Percentiles rank a stretch among this genome's conserved stretches.
Conservation (phyloP, 2,329 filamentous ascomycete genomes). For the Paraphoma chrysanthemicola region DNA sequence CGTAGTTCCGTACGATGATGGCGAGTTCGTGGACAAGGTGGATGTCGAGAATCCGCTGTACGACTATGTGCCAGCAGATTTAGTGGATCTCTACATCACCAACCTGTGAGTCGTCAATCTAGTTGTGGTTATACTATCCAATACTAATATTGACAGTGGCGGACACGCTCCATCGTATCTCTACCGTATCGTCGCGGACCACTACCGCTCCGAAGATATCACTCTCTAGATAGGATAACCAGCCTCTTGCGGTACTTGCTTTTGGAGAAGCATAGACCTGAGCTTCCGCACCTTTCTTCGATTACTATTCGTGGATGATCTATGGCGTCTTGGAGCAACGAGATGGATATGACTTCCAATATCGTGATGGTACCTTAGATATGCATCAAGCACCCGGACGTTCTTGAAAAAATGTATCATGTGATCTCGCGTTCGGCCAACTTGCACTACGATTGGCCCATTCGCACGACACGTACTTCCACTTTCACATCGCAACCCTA, state of each 20-base stretch:
- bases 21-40: slow-evolving; percentile 77
- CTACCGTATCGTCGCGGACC: slow-evolving; percentile 76
- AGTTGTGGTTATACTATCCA: no score
- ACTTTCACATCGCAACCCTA: background rate
- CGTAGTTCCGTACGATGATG: slow-evolving; percentile 79
- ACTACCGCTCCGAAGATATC: slow-evolving; percentile 77
- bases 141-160: slow-evolving; percentile 55
- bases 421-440: slow-evolving; percentile 3
- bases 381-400: background rate
- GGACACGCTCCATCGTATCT: slow-evolving; percentile 74
- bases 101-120: slow-evolving; percentile 68
- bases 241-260: no score
- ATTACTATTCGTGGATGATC: no score
- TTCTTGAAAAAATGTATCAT: background rate
- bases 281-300: no score
- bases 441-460: slow-evolving; percentile 8
- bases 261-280: no score
- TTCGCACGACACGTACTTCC: slow-evolving; percentile 6
- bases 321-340: background rate
- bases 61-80: slow-evolving; percentile 80
- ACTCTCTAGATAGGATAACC: slow-evolving; percentile 49
- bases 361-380: background rate
- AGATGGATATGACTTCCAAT: background rate
- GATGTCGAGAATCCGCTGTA: slow-evolving; percentile 80
- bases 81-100: slow-evolving; percentile 83